phyloP scores from a whole-genome alignment of 805 yeast genomes.

The Torulaspora franciscae region DNA sequence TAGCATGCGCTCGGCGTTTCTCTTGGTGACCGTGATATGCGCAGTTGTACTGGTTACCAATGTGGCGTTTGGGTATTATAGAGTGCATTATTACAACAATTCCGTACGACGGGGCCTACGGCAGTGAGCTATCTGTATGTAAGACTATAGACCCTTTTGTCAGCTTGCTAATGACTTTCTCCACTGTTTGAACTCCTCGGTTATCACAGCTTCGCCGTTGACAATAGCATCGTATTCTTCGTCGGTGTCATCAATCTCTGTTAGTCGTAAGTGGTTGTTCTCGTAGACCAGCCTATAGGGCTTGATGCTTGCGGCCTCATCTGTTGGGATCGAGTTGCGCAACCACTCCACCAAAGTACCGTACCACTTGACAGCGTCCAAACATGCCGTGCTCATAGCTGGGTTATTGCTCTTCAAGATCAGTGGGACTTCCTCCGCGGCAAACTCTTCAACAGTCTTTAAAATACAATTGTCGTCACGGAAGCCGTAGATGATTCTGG shows the following conservation, averaged over 20 bases:
- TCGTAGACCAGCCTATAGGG: constrained; percentile 51
- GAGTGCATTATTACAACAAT: constrained; percentile 20
- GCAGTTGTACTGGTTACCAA: constrained; percentile 53
- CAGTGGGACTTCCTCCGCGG: constrained; percentile 74
- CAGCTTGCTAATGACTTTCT: constrained; percentile 31
- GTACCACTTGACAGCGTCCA: constrained; percentile 78
- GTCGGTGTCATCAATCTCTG: constrained; percentile 40
- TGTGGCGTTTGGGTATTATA: constrained; percentile 44
- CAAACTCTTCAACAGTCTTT: constrained; percentile 64
- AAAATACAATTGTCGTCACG: constrained; percentile 68
- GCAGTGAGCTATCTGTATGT: not conserved
- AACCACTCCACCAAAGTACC: constrained; percentile 84
- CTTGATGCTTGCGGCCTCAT: constrained; percentile 47
- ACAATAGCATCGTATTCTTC: constrained; percentile 38
- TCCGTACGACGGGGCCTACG: not conserved
- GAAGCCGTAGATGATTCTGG: constrained; percentile 78
- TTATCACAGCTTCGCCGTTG: constrained; percentile 39
- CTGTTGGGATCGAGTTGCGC: constrained; percentile 47
- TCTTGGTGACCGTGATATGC: constrained; percentile 42
- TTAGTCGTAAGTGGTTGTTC: constrained; percentile 48
- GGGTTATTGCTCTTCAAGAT: constrained; percentile 47
- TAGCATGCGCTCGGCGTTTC: constrained; percentile 59
- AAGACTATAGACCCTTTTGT: not conserved
- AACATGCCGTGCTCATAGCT: constrained; percentile 55
- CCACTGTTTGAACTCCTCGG: constrained; percentile 52